Evolutionary conservation across 1,284 basidiomycete genomes (phyloP).

Genomic region (Cryptococcus maquisensis): DNA sequence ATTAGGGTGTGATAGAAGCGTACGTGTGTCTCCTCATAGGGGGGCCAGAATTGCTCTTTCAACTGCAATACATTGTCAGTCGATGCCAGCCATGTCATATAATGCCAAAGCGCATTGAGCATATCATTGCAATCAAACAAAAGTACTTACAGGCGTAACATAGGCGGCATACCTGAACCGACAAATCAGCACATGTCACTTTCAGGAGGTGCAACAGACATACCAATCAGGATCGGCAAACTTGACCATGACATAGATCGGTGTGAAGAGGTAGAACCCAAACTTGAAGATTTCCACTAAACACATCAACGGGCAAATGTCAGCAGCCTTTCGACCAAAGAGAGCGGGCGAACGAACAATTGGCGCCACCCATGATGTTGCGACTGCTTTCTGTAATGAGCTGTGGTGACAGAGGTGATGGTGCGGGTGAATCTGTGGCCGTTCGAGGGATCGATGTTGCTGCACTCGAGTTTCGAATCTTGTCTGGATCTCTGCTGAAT

Average conservation of each 20-base stretch:
- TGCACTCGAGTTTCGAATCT: no score
- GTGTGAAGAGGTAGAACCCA: slow-evolving; percentile 81
- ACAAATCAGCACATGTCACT: background rate
- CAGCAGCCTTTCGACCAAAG: background rate
- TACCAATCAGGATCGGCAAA: slow-evolving; percentile 87
- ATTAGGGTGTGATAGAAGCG: slow-evolving; percentile 2
- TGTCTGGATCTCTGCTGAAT: no score
- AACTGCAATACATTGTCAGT: slow-evolving; percentile 23
- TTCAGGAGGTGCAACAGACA: background rate
- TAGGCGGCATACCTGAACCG: slow-evolving; percentile 2
- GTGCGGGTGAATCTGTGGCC: no score
- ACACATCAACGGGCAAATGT: background rate
- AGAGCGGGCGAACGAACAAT: slow-evolving; percentile 11
- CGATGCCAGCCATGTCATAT: slow-evolving; percentile 2
- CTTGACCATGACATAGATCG: slow-evolving; percentile 74
- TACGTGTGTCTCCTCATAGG: slow-evolving; percentile 43
- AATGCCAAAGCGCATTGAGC: slow-evolving; percentile 3
- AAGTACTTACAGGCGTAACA: background rate
- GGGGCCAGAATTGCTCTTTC: slow-evolving; percentile 42
- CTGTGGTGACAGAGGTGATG: background rate
- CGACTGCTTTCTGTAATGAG: no score
- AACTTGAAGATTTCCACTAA: slow-evolving; percentile 80
- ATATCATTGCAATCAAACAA: background rate
- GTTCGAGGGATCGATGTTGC: no score
- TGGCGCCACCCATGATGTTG: slow-evolving; percentile 20